Percentiles rank a stretch among this genome's conserved stretches.
phyloP scores from a whole-genome alignment of 2,329 filamentous ascomycete species.

The Epichloe uncinata region DNA sequence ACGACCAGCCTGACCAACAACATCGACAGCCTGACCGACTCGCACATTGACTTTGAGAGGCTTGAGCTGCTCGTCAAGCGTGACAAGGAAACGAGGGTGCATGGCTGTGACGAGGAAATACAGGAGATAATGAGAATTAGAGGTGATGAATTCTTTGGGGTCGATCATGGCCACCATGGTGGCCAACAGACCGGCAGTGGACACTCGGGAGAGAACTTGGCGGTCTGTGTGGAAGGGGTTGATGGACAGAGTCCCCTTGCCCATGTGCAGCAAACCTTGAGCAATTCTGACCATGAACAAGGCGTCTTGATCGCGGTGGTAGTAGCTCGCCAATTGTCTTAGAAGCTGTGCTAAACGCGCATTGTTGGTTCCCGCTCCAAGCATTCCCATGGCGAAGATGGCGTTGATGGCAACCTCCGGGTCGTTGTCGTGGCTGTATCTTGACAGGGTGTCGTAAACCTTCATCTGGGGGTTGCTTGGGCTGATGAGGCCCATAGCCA shows the following conservation, averaged over 20 bases:
- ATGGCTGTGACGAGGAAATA: slow-evolving; percentile 97
- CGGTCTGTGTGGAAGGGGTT: slow-evolving; percentile 99
- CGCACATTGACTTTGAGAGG: slow-evolving; percentile 92
- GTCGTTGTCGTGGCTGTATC: slow-evolving; percentile 98
- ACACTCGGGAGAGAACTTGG: slow-evolving; percentile 84
- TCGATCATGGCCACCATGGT: slow-evolving; percentile 92
- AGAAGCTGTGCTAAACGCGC: slow-evolving; percentile 89
- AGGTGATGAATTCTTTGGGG: slow-evolving; percentile 68
- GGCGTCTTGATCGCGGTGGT: slow-evolving; percentile 90
- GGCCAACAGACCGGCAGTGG: slow-evolving; percentile 76
- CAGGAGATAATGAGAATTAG: slow-evolving; percentile 72
- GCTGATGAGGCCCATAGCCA: slow-evolving; percentile 93
- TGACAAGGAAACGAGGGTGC: slow-evolving; percentile 92
- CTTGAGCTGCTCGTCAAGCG: slow-evolving; percentile 86
- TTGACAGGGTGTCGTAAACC: slow-evolving; percentile 93
- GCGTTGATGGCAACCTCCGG: slow-evolving; percentile 96
- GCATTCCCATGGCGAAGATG: slow-evolving; percentile 97
- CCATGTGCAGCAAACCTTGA: slow-evolving; percentile 95
- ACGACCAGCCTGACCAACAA: slow-evolving; percentile 90
- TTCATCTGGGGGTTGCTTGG: slow-evolving; percentile 99
- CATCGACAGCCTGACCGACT: slow-evolving; percentile 94
- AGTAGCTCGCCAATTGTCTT: slow-evolving; percentile 91
- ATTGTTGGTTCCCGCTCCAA: slow-evolving; percentile 96
- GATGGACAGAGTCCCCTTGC: slow-evolving; percentile 90
- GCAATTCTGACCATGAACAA: slow-evolving; percentile 99